These are phyloP conservation scores for Apocynum venetum DNA, from an alignment of 257 asterid genomes.

Conservation along the genomic window DNA sequence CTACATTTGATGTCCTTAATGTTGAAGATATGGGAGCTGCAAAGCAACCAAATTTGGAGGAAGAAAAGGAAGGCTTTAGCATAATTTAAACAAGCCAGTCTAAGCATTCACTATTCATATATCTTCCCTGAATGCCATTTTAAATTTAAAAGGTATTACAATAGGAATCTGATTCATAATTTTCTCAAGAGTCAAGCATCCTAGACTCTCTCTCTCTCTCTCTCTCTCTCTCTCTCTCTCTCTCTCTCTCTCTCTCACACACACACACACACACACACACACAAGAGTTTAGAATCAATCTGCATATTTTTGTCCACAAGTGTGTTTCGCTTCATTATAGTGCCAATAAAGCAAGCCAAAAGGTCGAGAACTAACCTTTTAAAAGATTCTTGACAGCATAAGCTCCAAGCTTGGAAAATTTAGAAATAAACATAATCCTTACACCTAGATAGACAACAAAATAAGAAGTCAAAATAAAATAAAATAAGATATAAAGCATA, in stretches of 20 bases:
- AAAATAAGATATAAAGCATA: background rate
- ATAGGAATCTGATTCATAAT: background rate
- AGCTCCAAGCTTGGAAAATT: slow-evolving; percentile 23
- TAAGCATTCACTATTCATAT: background rate
- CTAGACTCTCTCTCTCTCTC: background rate
- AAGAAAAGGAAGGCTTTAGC: background rate
- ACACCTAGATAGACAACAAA: slow-evolving; percentile 1
- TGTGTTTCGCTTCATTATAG: background rate
- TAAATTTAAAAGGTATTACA: background rate
- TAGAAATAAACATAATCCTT: slow-evolving; percentile 22
- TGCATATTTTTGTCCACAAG: background rate
- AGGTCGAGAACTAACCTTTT: slow-evolving; percentile 14
- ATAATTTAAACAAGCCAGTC: background rate
- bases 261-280: background rate
- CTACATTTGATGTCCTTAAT: slow-evolving; percentile 9
- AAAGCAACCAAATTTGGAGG: slow-evolving; percentile 1
- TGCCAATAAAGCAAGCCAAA: background rate
- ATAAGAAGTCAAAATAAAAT: background rate
- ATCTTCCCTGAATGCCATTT: background rate
- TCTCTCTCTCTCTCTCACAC: background rate
- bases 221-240: background rate
- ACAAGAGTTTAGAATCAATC: background rate
- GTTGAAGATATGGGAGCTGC: slow-evolving; percentile 25
- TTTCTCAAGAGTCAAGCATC: background rate
- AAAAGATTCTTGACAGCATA: slow-evolving; percentile 19